A percentile compares a stretch with the other conserved stretches of the same genome.
Evolutionary conservation across 176 grass and related monocot species (phyloP).

Genomic region (sorghum (Sorghum bicolor)): DNA sequence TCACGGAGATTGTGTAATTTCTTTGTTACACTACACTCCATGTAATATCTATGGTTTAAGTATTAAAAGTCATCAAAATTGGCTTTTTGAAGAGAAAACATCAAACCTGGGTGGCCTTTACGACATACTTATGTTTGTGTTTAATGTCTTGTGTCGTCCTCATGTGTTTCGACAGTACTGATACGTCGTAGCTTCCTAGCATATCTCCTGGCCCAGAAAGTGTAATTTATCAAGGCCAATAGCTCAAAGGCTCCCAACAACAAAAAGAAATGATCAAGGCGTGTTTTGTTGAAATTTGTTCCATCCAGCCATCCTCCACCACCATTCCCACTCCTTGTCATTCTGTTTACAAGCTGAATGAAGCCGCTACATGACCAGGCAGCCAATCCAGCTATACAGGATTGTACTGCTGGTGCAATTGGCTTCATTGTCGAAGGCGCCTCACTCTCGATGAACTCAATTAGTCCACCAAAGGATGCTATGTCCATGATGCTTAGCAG

Average conservation of each 20-base stretch:
- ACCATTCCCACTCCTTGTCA: not conserved
- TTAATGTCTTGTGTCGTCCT: not conserved
- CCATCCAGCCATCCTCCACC: constrained; percentile 45
- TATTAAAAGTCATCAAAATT: not conserved
- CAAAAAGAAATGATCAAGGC: constrained; percentile 43
- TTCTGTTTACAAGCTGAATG: constrained; percentile 17
- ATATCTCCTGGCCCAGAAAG: constrained; percentile 47
- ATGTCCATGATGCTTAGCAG: constrained; percentile 44
- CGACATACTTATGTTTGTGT: not conserved
- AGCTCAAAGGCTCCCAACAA: constrained; percentile 36
- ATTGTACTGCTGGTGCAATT: constrained; percentile 8
- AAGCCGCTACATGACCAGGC: constrained; percentile 30
- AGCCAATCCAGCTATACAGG: constrained; percentile 14
- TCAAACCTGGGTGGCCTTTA: no score
- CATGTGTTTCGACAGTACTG: not conserved
- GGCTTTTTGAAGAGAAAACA: not conserved
- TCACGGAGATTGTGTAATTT: not conserved
- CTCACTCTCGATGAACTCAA: constrained; percentile 35
- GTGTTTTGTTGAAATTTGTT: constrained; percentile 34
- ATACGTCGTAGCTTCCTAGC: constrained; percentile 1
- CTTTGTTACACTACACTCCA: not conserved
- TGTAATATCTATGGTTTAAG: not conserved
- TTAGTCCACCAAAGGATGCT: constrained; percentile 29
- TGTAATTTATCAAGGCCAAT: constrained; percentile 34
- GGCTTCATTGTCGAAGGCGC: not conserved